Percentiles rank a stretch among this genome's conserved stretches.
Conservation (phyloP, 2,329 filamentous ascomycete genomes). For the Arthrinium puccinioides region DNA sequence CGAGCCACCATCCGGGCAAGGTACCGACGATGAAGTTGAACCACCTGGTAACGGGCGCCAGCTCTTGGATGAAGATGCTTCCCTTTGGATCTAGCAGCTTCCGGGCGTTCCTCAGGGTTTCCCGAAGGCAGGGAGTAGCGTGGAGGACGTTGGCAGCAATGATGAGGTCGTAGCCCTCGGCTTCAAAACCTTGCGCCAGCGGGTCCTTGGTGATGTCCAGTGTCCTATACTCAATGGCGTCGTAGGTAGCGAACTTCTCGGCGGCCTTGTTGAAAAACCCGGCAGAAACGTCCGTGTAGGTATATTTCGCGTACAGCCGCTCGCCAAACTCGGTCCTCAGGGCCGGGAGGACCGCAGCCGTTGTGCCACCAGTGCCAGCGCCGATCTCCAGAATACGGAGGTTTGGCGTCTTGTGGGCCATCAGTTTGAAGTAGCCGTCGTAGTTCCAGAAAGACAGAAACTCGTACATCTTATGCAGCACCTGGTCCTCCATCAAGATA, state of each 20-base stretch:
- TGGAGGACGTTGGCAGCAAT: conserved; percentile 20
- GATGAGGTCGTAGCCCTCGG: conserved; percentile 18
- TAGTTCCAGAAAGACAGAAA: conserved; percentile 14
- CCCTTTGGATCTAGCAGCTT: conserved; percentile 23
- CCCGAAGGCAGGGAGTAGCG: conserved; percentile 14
- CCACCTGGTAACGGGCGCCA: conserved; percentile 13
- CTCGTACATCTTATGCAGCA: conserved; percentile 21
- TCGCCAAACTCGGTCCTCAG: background rate
- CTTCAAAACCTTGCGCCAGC: conserved; percentile 22
- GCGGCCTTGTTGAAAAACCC: background rate
- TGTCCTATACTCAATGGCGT: conserved; percentile 17
- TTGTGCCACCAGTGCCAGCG: conserved; percentile 5
- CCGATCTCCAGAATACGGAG: conserved; percentile 17
- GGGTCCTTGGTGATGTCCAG: conserved; percentile 21
- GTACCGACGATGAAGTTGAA: conserved; percentile 11
- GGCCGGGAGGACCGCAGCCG: background rate
- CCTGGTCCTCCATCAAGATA: conserved; percentile 20
- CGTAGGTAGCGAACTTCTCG: conserved; percentile 13
- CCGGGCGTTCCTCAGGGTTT: conserved; percentile 16
- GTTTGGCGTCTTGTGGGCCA: conserved; percentile 8
- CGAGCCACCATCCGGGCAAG: conserved; percentile 2
- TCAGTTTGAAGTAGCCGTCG: conserved; percentile 11
- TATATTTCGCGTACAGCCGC: background rate
- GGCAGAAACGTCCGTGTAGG: background rate
- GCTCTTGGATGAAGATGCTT: conserved; percentile 22